Conservation (phyloP, 345 rosid species). For the Citrus hindsii region DNA sequence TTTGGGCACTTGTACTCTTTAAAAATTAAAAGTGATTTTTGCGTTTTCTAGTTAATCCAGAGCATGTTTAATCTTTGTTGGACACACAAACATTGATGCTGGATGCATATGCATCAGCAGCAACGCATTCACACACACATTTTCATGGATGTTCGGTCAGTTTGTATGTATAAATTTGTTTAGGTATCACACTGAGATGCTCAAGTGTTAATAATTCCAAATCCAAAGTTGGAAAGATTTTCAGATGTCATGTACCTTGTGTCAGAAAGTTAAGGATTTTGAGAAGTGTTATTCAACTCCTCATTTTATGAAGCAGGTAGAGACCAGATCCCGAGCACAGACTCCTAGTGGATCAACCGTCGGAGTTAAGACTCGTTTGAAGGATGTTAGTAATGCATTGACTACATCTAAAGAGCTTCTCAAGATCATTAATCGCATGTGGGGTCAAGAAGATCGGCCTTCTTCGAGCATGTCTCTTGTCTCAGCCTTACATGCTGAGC, state of each 20-base stretch:
- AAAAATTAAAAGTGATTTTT: neutral
- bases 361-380: slow-evolving; percentile 68
- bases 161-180: neutral
- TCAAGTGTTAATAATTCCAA: neutral
- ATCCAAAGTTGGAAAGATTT: neutral
- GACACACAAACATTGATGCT: neutral
- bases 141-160: neutral
- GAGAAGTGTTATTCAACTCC: slow-evolving; percentile 2
- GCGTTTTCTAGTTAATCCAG: neutral
- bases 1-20: neutral
- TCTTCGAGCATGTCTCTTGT: slow-evolving; percentile 90
- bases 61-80: neutral
- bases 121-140: neutral
- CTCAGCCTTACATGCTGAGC: slow-evolving; percentile 95
- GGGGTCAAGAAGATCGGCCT: slow-evolving; percentile 90
- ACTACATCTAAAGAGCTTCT: slow-evolving; percentile 92
- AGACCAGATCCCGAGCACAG: slow-evolving; percentile 75
- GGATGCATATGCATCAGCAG: neutral
- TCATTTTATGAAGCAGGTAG: slow-evolving; percentile 49
- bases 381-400: slow-evolving; percentile 87
- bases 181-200: neutral
- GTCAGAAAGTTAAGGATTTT: neutral
- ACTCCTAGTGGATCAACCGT: slow-evolving; percentile 74
- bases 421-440: slow-evolving; percentile 83
- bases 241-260: neutral